Conservation (phyloP, 352 stramenopile species). For the Phytopythium delawarense region DNA sequence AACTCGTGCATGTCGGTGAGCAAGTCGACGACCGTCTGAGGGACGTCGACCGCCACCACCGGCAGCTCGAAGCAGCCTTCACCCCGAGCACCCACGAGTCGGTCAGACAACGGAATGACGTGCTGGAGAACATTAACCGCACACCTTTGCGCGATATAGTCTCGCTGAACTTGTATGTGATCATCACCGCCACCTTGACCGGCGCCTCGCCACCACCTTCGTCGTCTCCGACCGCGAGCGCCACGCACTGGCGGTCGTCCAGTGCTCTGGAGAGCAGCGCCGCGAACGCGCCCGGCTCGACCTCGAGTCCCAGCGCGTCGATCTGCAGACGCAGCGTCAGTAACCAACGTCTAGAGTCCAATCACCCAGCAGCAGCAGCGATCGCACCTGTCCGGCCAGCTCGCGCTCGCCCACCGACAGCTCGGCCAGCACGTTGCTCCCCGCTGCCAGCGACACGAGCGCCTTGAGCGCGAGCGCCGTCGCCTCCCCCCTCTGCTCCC, state of each 20-base stretch:
- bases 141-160: slow-evolving; percentile 42
- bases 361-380: neutral
- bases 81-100: neutral
- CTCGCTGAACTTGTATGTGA: slow-evolving; percentile 66
- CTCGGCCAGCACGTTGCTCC: slow-evolving; percentile 30
- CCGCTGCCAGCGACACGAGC: slow-evolving; percentile 11
- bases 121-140: neutral
- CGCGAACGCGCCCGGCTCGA: slow-evolving; percentile 26
- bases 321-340: slow-evolving; percentile 19
- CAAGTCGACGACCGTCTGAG: slow-evolving; percentile 28
- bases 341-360: neutral
- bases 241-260: slow-evolving; percentile 27
- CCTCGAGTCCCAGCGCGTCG: slow-evolving; percentile 55
- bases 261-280: slow-evolving; percentile 42
- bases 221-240: slow-evolving; percentile 26
- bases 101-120: neutral
- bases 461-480: slow-evolving; percentile 33
- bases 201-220: neutral
- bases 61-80: slow-evolving; percentile 33
- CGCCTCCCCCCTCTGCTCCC: slow-evolving; percentile 8
- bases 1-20: slow-evolving; percentile 32
- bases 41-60: slow-evolving; percentile 22
- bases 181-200: slow-evolving; percentile 21
- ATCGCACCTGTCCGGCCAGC: slow-evolving; percentile 33
- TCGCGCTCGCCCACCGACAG: slow-evolving; percentile 17